Conservation (phyloP, 805 yeast genomes). For the Huiozyma naganishii region DNA sequence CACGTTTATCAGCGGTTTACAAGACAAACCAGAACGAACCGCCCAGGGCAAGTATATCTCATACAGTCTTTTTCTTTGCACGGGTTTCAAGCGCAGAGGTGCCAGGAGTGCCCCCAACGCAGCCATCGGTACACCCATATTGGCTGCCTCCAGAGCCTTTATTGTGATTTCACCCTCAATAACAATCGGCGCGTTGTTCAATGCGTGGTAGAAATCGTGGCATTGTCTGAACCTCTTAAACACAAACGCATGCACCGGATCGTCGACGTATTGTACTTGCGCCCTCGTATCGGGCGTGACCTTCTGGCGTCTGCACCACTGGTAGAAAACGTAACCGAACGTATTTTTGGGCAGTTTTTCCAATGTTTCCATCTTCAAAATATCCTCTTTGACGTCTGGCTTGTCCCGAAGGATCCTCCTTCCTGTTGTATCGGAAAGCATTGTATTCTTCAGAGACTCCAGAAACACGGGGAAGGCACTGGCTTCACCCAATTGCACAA, state of each 20-base stretch:
- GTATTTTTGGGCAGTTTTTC: constrained; percentile 53
- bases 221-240: constrained; percentile 91
- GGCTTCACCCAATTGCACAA: constrained; percentile 81
- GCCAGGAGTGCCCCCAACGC: constrained; percentile 88
- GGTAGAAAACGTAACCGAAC: constrained; percentile 67
- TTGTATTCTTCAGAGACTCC: constrained; percentile 48
- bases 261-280: constrained; percentile 77
- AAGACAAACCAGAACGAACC: constrained; percentile 52
- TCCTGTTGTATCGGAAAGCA: constrained; percentile 71
- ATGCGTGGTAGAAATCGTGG: constrained; percentile 92
- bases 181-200: constrained; percentile 80
- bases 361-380: constrained; percentile 54
- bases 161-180: constrained; percentile 96
- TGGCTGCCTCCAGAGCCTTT: constrained; percentile 84
- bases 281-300: constrained; percentile 91
- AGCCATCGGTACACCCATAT: constrained; percentile 90
- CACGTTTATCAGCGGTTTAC: constrained; percentile 73
- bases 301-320: constrained; percentile 78
- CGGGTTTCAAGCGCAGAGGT: constrained; percentile 59
- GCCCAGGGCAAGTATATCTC: constrained; percentile 86
- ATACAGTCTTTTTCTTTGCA: constrained; percentile 53
- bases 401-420: constrained; percentile 65
- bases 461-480: constrained; percentile 70
- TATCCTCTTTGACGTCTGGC: constrained; percentile 71
- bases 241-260: constrained; percentile 85